Evolutionary conservation across 129 eudicot genomes (phyloP).

Genomic region (Tagetes patula): DNA sequence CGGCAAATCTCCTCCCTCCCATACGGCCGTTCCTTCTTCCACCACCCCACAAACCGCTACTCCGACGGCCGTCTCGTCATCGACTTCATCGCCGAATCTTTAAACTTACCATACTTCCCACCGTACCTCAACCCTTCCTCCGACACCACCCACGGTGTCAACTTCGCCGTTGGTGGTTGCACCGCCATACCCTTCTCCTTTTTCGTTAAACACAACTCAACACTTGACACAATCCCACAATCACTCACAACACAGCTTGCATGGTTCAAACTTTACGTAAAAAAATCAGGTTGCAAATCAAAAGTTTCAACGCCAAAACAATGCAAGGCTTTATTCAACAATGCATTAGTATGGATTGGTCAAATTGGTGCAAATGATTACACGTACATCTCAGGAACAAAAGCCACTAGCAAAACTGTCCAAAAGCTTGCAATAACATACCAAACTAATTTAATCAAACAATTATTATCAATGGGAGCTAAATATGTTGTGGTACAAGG

Average conservation of each 20-base stretch:
- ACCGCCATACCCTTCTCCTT: conserved; percentile 34
- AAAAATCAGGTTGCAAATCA: conserved; percentile 22
- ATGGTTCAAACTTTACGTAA: conserved; percentile 29
- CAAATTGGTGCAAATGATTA: conserved; percentile 44
- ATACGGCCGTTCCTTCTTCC: conserved; percentile 44
- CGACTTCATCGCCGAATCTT: conserved; percentile 42
- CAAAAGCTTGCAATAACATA: conserved; percentile 32
- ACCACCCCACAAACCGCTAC: conserved; percentile 42
- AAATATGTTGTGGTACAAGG: conserved; percentile 46
- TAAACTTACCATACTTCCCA: conserved; percentile 38
- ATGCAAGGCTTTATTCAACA: conserved; percentile 28
- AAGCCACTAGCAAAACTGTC: conserved; percentile 16
- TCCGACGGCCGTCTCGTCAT: conserved; percentile 51
- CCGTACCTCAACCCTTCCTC: conserved; percentile 22
- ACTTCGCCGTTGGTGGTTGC: conserved; percentile 43
- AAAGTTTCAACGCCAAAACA: conserved; percentile 11
- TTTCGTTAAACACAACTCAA: conserved; percentile 25
- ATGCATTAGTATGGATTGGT: conserved; percentile 42
- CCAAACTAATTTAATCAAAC: conserved; percentile 13
- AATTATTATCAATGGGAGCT: conserved; percentile 37
- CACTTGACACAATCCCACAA: conserved; percentile 20
- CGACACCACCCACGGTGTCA: conserved; percentile 28
- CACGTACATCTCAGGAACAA: conserved; percentile 17
- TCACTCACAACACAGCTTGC: conserved; percentile 30
- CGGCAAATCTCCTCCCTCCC: conserved; percentile 31